Evolutionary conservation across 768 basidiomycete species (phyloP).

Genomic region (Boletus pseudopeckii): DNA sequence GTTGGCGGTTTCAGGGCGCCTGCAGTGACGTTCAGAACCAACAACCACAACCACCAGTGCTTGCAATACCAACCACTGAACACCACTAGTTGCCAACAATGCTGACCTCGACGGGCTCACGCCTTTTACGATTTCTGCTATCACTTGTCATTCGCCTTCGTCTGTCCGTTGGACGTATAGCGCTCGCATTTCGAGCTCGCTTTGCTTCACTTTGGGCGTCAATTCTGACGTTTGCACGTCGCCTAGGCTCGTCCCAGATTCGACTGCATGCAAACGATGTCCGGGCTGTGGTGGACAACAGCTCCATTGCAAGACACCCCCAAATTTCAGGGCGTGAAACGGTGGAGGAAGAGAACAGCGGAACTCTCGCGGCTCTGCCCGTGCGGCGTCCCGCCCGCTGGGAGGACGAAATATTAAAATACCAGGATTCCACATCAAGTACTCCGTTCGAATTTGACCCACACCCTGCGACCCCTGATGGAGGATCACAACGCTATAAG

Average conservation of each 20-base stretch:
- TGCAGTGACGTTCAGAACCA: too few species aligned
- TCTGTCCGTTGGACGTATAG: not conserved
- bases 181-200: not conserved
- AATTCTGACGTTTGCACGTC: not conserved
- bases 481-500: constrained; percentile 10
- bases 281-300: not conserved
- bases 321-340: too few species aligned
- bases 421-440: not conserved
- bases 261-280: not conserved
- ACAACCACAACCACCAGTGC: not conserved
- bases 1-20: too few species aligned
- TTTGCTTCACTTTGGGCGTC: constrained; percentile 1
- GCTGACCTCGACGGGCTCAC: not conserved
- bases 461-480: constrained; percentile 1
- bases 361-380: constrained; percentile 1
- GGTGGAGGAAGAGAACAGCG: not conserved
- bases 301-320: not conserved
- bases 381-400: not conserved
- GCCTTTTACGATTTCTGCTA: not conserved
- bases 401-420: not conserved
- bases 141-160: constrained; percentile 5
- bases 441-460: not conserved
- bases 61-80: not conserved
- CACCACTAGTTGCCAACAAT: not conserved
- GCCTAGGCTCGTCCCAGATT: not conserved